These are phyloP conservation scores for Salix dunnii DNA, from an alignment of 345 rosid species.

Conservation along the genomic window DNA sequence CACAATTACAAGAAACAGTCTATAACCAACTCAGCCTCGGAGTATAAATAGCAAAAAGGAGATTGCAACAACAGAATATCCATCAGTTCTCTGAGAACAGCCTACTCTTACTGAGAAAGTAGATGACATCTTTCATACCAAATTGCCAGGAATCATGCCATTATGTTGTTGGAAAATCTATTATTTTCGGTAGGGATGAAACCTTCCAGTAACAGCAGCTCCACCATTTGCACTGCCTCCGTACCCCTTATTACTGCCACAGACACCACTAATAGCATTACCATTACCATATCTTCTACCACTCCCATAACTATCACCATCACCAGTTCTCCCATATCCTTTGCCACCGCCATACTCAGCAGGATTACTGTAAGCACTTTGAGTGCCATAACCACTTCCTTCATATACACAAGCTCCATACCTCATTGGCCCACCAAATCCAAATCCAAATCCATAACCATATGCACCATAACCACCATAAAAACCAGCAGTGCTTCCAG, in stretches of 20 bases:
- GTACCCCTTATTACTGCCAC: conserved; percentile 4
- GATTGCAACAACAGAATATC: conserved; percentile 2
- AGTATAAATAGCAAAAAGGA: not conserved
- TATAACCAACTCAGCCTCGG: not conserved
- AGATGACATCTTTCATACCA: not conserved
- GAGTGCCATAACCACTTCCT: conserved; percentile 14
- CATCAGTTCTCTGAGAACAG: not conserved
- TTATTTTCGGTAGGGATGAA: conserved; percentile 29
- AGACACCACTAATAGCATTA: conserved; percentile 6
- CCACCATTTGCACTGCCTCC: conserved; percentile 17
- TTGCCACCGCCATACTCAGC: conserved; percentile 14
- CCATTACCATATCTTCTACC: conserved; percentile 13
- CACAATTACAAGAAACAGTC: conserved; percentile 3
- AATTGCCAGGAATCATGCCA: not conserved
- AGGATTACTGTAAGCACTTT: conserved; percentile 6
- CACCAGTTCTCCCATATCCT: conserved; percentile 12
- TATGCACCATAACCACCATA: conserved; percentile 48
- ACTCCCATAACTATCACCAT: not conserved
- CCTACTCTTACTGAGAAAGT: not conserved
- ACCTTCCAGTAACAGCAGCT: conserved; percentile 8
- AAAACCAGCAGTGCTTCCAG: conserved; percentile 35
- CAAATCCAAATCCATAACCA: conserved; percentile 46
- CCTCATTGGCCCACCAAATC: conserved; percentile 39
- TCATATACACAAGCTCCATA: conserved; percentile 29
- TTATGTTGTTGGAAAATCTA: not conserved